A percentile compares a stretch with the other conserved stretches of the same genome.
These are phyloP conservation scores for Lecanicillium sp. DNA, from an alignment of 2,329 filamentous ascomycete species.

Conservation along the genomic window DNA sequence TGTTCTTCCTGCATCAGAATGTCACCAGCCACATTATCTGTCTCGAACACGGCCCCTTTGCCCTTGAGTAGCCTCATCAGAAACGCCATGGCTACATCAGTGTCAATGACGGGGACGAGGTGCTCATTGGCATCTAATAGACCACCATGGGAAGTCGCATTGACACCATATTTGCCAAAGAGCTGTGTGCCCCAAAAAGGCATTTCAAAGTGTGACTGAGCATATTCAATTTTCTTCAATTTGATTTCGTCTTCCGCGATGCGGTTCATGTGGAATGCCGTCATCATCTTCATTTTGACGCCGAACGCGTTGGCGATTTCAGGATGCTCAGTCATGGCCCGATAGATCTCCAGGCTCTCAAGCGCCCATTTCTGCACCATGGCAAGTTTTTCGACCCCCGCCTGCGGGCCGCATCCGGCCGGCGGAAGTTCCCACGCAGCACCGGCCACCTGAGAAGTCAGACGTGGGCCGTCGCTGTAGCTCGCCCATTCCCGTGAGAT, in stretches of 20 bases:
- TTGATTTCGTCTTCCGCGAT: background rate
- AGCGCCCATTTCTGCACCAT: background rate
- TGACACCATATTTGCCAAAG: background rate
- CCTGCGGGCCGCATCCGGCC: background rate
- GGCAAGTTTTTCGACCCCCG: no score
- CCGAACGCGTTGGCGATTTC: background rate
- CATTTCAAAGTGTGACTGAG: background rate
- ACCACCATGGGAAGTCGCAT: background rate
- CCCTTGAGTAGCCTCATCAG: background rate
- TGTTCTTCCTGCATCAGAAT: background rate
- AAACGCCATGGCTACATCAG: background rate
- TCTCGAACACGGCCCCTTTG: background rate
- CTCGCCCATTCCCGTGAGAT: background rate
- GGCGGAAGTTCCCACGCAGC: background rate
- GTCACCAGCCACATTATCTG: background rate
- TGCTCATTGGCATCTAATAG: background rate
- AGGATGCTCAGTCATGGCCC: background rate
- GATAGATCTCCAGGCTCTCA: background rate
- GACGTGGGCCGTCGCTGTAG: background rate
- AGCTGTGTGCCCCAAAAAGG: background rate
- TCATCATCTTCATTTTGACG: background rate
- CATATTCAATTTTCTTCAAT: background rate
- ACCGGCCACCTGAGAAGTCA: slow-evolving; percentile 1
- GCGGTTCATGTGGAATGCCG: background rate
- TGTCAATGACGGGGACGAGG: slow-evolving; percentile 1